Percentiles rank a stretch among this genome's conserved stretches.
Evolutionary conservation across 139 green algal species (phyloP).

Genomic region (Deuterostichococcus epilithicus): DNA sequence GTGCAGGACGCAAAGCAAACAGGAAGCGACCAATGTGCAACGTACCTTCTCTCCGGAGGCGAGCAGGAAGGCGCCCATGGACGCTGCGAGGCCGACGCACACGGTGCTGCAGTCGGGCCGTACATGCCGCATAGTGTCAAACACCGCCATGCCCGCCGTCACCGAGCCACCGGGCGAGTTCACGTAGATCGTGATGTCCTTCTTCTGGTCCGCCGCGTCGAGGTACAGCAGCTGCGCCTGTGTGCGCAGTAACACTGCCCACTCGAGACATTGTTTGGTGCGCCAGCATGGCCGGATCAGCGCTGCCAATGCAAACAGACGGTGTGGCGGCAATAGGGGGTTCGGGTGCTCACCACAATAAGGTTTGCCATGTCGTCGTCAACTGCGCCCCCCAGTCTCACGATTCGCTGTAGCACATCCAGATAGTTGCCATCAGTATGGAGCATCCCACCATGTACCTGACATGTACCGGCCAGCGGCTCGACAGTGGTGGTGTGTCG

Average conservation of each 20-base stretch:
- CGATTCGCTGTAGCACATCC: constrained; percentile 76
- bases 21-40: too few relatives aligned
- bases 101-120: constrained; percentile 92
- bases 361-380: constrained; percentile 99
- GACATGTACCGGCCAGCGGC: background rate
- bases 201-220: constrained; percentile 72
- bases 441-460: background rate
- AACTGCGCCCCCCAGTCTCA: constrained; percentile 92
- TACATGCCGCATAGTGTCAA: constrained; percentile 99
- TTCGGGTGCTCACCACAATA: constrained; percentile 69
- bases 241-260: too few relatives aligned
- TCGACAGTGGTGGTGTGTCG: too few relatives aligned
- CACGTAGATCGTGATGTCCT: constrained; percentile 97
- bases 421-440: too few relatives aligned
- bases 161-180: constrained; percentile 97
- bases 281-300: too few relatives aligned
- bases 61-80: constrained; percentile 98
- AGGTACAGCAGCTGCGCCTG: constrained; percentile 92
- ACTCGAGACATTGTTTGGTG: too few relatives aligned
- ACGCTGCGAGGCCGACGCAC: constrained; percentile 97
- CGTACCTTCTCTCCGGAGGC: constrained; percentile 82
- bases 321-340: background rate
- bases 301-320: too few relatives aligned
- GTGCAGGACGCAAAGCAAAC: background rate
- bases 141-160: constrained; percentile 98